Percentiles rank a stretch among this genome's conserved stretches.
Evolutionary conservation across 805 yeast species (phyloP).

Genomic region (Saturnispora dispora): DNA sequence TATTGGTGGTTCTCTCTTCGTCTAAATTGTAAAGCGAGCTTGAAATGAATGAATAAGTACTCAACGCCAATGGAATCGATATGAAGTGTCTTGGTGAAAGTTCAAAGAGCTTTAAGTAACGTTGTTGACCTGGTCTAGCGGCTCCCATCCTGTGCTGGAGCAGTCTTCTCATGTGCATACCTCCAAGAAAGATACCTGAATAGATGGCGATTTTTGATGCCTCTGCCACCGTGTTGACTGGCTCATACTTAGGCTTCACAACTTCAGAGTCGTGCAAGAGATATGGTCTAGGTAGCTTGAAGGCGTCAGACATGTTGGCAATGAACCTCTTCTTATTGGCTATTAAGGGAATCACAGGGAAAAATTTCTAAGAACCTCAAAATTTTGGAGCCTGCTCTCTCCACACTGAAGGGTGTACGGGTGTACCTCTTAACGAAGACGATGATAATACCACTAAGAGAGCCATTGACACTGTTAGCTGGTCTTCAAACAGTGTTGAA

Average conservation of each 20-base stretch:
- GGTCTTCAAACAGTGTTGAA: not conserved
- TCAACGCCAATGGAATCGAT: slow-evolving; percentile 27
- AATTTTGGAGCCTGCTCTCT: not conserved
- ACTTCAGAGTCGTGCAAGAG: slow-evolving; percentile 16
- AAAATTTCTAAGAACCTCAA: not conserved
- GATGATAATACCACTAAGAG: not conserved
- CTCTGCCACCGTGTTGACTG: slow-evolving; percentile 26
- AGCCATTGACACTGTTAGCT: not conserved
- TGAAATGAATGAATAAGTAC: slow-evolving; percentile 26
- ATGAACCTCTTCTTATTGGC: not conserved
- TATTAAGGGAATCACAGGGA: not conserved
- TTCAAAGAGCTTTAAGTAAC: slow-evolving; percentile 26
- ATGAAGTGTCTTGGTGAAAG: slow-evolving; percentile 24
- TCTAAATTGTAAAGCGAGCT: slow-evolving; percentile 25
- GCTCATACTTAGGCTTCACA: slow-evolving; percentile 14
- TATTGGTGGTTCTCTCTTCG: slow-evolving; percentile 23
- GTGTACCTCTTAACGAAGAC: not conserved
- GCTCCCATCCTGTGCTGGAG: slow-evolving; percentile 30
- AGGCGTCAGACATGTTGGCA: slow-evolving; percentile 9
- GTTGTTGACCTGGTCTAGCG: slow-evolving; percentile 31
- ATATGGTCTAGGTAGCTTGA: slow-evolving; percentile 24
- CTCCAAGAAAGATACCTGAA: slow-evolving; percentile 28
- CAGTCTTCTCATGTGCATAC: slow-evolving; percentile 30
- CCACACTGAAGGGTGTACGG: not conserved
- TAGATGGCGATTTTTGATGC: slow-evolving; percentile 22